phyloP scores from a whole-genome alignment of 768 basidiomycete species.

The Holtermannia corniformis region DNA sequence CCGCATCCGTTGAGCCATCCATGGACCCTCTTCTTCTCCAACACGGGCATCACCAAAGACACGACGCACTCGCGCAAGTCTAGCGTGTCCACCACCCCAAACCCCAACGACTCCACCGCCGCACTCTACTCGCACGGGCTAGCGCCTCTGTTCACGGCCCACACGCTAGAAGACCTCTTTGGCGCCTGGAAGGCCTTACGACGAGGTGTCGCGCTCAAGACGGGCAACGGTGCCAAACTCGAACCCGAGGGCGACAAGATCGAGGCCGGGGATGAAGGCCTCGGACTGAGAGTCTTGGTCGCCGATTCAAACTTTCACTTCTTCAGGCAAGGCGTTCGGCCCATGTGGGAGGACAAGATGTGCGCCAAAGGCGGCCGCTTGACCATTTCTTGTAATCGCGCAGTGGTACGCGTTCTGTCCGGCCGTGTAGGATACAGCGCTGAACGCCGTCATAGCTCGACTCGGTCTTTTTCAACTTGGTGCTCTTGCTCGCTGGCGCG shows the following conservation, averaged over 20 bases:
- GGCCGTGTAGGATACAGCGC: too few relatives aligned
- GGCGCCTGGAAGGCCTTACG: constrained; percentile 26
- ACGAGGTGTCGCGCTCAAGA: constrained; percentile 11
- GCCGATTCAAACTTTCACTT: constrained; percentile 29
- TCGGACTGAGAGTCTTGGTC: constrained; percentile 14
- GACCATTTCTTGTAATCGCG: constrained; percentile 16
- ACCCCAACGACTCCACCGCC: constrained; percentile 3
- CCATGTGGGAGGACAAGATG: constrained; percentile 33
- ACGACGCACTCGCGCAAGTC: neutral
- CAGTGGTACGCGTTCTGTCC: constrained; percentile 8
- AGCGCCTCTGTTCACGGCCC: constrained; percentile 14
- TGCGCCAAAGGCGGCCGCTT: constrained; percentile 28
- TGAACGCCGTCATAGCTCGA: constrained; percentile 23
- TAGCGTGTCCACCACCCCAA: neutral
- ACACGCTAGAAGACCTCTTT: constrained; percentile 16
- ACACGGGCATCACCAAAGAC: neutral
- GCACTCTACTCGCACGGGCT: constrained; percentile 20
- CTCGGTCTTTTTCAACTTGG: constrained; percentile 20
- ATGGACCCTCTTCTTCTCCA: neutral
- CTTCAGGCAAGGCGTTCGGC: constrained; percentile 20
- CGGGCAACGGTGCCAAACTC: constrained; percentile 8
- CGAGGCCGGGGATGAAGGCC: constrained; percentile 6
- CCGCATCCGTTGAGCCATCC: neutral
- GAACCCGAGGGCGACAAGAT: constrained; percentile 9
- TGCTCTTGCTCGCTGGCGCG: constrained; percentile 13